Evolutionary conservation across 208 protist genomes (phyloP).

Genomic region (Acanthamoeba healyi): DNA sequence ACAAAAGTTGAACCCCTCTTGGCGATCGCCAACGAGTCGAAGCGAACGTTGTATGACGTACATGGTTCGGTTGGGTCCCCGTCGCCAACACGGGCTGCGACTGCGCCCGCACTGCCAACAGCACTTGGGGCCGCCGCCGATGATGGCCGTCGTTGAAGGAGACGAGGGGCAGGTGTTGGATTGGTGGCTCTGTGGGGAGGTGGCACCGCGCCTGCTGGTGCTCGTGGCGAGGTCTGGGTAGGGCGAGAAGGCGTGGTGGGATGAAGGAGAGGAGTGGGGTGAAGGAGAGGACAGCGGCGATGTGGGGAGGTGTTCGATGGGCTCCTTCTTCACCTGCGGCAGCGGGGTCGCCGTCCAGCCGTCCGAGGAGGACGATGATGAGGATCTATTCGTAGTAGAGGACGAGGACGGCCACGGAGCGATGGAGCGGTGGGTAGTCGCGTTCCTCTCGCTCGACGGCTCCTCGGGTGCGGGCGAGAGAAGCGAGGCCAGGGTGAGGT

Average conservation of each 20-base stretch:
- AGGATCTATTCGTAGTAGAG: no score
- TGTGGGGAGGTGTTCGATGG: neutral
- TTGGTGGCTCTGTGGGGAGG: neutral
- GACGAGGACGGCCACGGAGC: no score
- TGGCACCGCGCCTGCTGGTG: neutral
- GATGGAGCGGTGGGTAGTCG: no score
- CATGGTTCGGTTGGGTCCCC: slow-evolving; percentile 7
- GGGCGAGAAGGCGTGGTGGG: neutral
- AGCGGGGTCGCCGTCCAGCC: neutral
- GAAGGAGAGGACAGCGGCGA: neutral
- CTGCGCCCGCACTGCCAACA: neutral
- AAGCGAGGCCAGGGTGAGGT: no score
- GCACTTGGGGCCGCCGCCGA: neutral
- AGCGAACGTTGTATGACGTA: neutral
- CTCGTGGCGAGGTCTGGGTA: neutral
- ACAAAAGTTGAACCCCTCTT: neutral
- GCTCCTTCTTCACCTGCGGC: neutral
- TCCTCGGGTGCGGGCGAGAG: no score
- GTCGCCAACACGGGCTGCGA: slow-evolving; percentile 10
- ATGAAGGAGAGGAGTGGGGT: neutral
- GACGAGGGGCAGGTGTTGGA: neutral
- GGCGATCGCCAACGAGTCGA: neutral
- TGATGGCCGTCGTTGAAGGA: neutral
- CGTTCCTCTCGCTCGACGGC: no score
- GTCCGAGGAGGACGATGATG: neutral